These are phyloP conservation scores for Aspergillus tamarii DNA, from an alignment of 2,329 filamentous ascomycete genomes.

Conservation along the genomic window DNA sequence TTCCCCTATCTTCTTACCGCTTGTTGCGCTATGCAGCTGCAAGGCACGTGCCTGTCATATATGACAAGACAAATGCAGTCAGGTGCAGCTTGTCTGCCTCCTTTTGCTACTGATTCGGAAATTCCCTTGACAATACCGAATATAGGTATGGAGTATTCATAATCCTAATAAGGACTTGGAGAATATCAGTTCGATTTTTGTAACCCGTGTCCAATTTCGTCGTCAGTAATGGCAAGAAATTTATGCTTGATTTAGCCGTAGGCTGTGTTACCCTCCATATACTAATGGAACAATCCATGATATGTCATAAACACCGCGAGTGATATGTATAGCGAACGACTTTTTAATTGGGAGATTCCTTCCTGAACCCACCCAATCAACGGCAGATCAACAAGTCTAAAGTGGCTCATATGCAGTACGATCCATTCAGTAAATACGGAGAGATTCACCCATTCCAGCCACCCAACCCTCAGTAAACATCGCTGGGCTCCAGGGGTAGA, in stretches of 20 bases:
- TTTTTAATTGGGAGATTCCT: neutral
- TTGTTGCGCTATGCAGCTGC: neutral
- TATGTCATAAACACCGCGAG: neutral
- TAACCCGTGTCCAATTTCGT: too few relatives aligned
- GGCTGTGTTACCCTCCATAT: neutral
- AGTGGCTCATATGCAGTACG: neutral
- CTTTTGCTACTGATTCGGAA: too few relatives aligned
- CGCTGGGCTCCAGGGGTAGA: neutral
- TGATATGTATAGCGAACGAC: neutral
- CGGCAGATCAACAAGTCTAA: slow-evolving; percentile 3
- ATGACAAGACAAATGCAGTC: neutral
- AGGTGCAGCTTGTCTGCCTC: neutral
- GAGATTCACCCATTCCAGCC: neutral
- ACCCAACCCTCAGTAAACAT: neutral
- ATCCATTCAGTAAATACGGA: neutral
- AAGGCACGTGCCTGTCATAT: slow-evolving; percentile 6
- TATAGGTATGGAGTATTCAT: too few relatives aligned
- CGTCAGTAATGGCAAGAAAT: too few relatives aligned
- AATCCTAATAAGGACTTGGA: too few relatives aligned
- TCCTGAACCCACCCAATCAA: neutral
- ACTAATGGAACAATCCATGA: neutral
- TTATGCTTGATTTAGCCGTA: neutral
- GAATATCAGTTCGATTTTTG: too few relatives aligned
- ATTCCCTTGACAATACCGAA: too few relatives aligned
- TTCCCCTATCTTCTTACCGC: neutral